Conservation (phyloP, 164 flowering plant species). For the Tetrastigma voinierianum region DNA sequence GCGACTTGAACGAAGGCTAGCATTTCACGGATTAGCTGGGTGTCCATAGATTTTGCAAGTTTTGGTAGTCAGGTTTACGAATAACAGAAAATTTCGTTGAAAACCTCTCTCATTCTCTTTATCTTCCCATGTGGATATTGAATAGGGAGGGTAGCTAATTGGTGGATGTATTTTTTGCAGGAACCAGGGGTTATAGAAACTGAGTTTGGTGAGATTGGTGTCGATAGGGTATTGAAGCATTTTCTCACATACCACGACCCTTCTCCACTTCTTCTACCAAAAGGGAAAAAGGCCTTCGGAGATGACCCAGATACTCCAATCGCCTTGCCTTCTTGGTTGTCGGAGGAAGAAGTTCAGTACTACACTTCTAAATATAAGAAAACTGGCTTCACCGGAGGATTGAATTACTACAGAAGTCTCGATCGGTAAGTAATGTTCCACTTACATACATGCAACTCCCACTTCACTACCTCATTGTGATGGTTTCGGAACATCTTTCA, state of each 20-base stretch:
- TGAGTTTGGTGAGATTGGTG: constrained; percentile 33
- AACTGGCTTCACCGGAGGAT: constrained; percentile 42
- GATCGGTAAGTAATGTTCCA: constrained; percentile 19
- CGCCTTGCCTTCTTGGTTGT: constrained; percentile 30
- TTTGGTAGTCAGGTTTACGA: no score
- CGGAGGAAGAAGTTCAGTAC: constrained; percentile 34
- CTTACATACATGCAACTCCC: neutral
- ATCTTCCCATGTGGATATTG: neutral
- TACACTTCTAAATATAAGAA: constrained; percentile 30
- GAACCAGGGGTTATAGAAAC: constrained; percentile 43
- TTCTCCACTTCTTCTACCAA: constrained; percentile 36
- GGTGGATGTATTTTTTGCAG: constrained; percentile 17
- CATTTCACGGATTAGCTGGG: no score
- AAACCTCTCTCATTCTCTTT: no score
- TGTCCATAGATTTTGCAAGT: no score
- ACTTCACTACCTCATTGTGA: neutral
- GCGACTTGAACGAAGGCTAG: no score
- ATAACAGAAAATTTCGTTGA: no score
- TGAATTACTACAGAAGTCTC: constrained; percentile 39
- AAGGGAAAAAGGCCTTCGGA: constrained; percentile 31
- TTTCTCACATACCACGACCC: constrained; percentile 27
- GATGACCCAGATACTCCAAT: constrained; percentile 12
- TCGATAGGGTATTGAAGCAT: constrained; percentile 26
- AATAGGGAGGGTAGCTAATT: neutral
- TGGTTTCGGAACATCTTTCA: neutral